phyloP scores from a whole-genome alignment of 2,329 filamentous ascomycete genomes.

The Colletotrichum cuscutae region DNA sequence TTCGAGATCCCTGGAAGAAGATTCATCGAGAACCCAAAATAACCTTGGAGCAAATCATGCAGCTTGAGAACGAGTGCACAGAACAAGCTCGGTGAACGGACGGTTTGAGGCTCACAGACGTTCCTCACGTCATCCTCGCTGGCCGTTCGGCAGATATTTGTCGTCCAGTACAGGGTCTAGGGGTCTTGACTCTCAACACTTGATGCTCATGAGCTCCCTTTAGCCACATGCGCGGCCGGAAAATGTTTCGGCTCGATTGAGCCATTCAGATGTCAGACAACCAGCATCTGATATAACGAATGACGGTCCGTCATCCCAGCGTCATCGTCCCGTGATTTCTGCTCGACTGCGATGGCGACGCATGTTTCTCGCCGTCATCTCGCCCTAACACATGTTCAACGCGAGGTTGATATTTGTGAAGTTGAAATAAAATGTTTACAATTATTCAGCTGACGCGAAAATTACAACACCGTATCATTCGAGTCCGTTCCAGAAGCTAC shows the following conservation, averaged over 20 bases:
- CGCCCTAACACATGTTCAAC: background rate
- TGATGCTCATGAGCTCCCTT: background rate
- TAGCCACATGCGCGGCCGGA: background rate
- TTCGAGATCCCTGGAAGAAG: slow-evolving; percentile 16
- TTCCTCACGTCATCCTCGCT: background rate
- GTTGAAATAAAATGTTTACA: background rate
- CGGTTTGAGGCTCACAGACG: slow-evolving; percentile 20
- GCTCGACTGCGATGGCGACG: background rate
- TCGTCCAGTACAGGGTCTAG: slow-evolving; percentile 15
- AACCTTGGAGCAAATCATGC: background rate
- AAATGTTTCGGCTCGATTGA: background rate
- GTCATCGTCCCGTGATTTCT: too few species aligned
- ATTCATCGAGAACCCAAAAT: slow-evolving; percentile 18
- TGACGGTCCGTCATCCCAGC: background rate
- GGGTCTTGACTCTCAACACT: slow-evolving; percentile 4
- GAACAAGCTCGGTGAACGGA: background rate
- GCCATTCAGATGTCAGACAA: background rate
- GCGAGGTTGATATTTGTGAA: background rate
- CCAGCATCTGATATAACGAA: background rate
- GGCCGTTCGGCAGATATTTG: slow-evolving; percentile 4
- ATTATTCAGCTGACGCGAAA: background rate
- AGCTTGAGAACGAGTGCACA: background rate
- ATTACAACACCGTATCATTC: background rate
- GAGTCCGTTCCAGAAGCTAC: background rate
- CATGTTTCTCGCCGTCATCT: background rate